Percentiles rank a stretch among this genome's conserved stretches.
Conservation (phyloP, 306 rosid genomes). For the Aeschynomene evenia region DNA sequence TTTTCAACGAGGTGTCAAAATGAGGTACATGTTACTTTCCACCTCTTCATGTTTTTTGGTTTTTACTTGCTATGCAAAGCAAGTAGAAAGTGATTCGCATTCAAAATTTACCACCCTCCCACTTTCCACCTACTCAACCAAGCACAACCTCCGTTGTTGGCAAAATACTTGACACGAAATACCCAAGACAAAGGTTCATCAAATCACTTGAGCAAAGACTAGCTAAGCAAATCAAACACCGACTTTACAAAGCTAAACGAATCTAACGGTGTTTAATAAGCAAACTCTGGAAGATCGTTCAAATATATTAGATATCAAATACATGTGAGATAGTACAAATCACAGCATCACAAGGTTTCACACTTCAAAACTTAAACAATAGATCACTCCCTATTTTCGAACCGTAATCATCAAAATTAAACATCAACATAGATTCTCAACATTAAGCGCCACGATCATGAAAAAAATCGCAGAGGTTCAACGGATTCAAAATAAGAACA, state of each 20-base stretch:
- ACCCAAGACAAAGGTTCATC: neutral
- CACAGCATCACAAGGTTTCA: slow-evolving; percentile 7
- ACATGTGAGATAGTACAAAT: neutral
- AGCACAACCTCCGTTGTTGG: neutral
- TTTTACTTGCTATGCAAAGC: neutral
- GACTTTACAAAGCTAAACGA: neutral
- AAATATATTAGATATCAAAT: slow-evolving; percentile 2
- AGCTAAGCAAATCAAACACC: neutral
- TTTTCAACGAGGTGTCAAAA: neutral
- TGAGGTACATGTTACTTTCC: neutral
- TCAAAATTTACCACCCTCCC: neutral
- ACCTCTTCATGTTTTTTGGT: neutral
- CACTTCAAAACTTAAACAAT: neutral
- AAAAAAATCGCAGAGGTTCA: neutral
- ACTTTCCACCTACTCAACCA: neutral
- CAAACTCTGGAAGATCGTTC: neutral
- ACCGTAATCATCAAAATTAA: slow-evolving; percentile 20
- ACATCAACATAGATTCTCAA: neutral
- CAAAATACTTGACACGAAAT: slow-evolving; percentile 15
- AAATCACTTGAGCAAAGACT: slow-evolving; percentile 8
- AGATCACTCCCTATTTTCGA: neutral
- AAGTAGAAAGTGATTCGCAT: neutral
- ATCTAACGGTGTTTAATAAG: neutral
- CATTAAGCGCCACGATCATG: neutral
- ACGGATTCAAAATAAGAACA: neutral